Conservation (phyloP, 352 stramenopile species). For the Phytophthora citrophthora region DNA sequence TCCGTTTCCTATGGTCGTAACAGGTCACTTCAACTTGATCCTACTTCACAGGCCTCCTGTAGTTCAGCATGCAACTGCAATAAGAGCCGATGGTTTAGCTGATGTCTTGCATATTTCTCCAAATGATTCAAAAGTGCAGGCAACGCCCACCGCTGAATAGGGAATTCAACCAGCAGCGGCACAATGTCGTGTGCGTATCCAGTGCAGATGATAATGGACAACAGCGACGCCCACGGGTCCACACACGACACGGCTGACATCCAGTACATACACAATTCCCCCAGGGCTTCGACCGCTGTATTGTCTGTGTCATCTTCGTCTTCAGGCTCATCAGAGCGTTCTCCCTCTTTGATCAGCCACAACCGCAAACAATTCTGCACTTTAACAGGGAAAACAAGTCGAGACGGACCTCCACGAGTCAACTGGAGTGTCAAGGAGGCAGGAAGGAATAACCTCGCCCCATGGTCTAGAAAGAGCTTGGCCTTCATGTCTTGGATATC, state of each 20-base stretch:
- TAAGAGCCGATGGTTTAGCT: constrained; percentile 1
- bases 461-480: constrained; percentile 18
- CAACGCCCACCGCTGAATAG: background rate
- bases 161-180: constrained; percentile 24
- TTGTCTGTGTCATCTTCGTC: background rate
- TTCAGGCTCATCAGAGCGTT: constrained; percentile 1
- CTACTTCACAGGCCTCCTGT: constrained; percentile 3
- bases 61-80: constrained; percentile 26
- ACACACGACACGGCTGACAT: constrained; percentile 3
- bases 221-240: background rate
- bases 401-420: background rate
- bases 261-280: constrained; percentile 24
- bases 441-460: constrained; percentile 16
- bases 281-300: background rate
- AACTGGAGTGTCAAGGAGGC: background rate
- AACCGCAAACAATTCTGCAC: constrained; percentile 5
- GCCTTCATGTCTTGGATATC: constrained; percentile 3
- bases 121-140: constrained; percentile 8
- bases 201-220: constrained; percentile 21
- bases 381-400: background rate
- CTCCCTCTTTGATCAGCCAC: background rate
- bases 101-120: constrained; percentile 15
- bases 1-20: no score
- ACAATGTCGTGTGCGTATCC: constrained; percentile 28
- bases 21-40: no score